Evolutionary conservation across 2,329 filamentous ascomycete species (phyloP), one percentile per base, ranked within the genome.

Genomic region (Exophiala lecanii-corni): DNA sequence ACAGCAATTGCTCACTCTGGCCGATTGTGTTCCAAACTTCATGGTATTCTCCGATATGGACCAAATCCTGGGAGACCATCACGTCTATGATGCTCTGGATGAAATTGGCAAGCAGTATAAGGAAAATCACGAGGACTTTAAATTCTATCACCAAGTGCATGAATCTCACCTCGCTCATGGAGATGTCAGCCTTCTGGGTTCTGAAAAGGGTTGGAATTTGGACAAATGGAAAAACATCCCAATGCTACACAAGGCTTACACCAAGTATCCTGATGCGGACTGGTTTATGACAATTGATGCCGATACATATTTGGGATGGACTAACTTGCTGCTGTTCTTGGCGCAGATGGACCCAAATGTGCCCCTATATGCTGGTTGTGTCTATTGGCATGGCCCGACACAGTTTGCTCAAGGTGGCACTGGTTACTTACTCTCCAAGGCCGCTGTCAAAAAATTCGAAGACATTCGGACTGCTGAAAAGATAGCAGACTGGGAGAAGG

Each of bases 181-280:
- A 12, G 49, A 51, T 16, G 42, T 51, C 18, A 51, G 45, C 32
- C 25, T 43, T 18, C 49, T 51, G 3, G 49, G 43, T 13, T 46
- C 49, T 4, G 41, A 41, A 19, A 49, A 66, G 1, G 62, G 57
- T 6, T 80, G 76, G 77, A 66, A 63, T 13, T 59, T 81, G 28
- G 77, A 81, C 63, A 79, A 78, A 62, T 81, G 78, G 64, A 81
- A 81, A 60, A 79, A 78, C 57, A 64, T 78, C 34, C 76, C 78
- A 56, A 78, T 79, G 57, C 70, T 75, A 9, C 71, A 77, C 59
- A 75, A 76, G 60, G 60, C 72, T 1, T 79, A 71, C 53, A 55
- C 60, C 17, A 59, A 73, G 59, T 67, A 70, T 6, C 75, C 76
- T 7, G 56, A 67, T 43, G 71, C 71, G 43, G 72, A 78, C 51